phyloP scores from a whole-genome alignment of 352 stramenopile species.

The Globisporangium rhizosaccharum region DNA sequence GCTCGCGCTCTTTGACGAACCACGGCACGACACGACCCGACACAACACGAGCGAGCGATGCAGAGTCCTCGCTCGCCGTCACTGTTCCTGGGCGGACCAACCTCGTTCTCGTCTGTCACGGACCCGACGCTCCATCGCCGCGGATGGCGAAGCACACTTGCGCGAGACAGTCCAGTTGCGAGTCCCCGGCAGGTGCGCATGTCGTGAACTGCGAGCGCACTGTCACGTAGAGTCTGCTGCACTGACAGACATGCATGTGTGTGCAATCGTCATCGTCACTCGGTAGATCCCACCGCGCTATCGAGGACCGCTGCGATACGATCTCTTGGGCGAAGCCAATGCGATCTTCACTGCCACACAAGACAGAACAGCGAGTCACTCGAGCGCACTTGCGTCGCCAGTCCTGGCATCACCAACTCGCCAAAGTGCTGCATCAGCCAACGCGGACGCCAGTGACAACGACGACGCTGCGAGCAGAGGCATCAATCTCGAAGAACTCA shows the following conservation, averaged over 20 bases:
- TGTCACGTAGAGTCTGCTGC: not conserved
- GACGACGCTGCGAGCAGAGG: not conserved
- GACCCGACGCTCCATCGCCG: conserved; percentile 52
- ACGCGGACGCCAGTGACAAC: conserved; percentile 3
- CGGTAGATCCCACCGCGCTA: conserved; percentile 39
- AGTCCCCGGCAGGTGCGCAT: conserved; percentile 30
- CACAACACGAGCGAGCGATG: conserved; percentile 3
- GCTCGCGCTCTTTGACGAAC: no score
- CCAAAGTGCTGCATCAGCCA: not conserved
- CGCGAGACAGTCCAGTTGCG: conserved; percentile 11
- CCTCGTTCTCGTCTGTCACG: conserved; percentile 47
- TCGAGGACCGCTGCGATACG: conserved; percentile 25
- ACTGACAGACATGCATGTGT: no score
- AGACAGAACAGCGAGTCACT: no score
- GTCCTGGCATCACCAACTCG: not conserved
- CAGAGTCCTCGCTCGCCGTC: conserved; percentile 3
- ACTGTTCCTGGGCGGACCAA: conserved; percentile 7
- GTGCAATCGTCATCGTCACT: not conserved
- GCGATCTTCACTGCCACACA: conserved; percentile 3
- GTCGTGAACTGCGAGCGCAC: not conserved
- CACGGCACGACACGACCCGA: not conserved
- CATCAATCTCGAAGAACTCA: conserved; percentile 57
- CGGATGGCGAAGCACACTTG: conserved; percentile 41
- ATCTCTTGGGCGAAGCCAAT: conserved; percentile 16
- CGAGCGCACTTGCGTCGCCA: not conserved